Percentiles rank a stretch among this genome's conserved stretches.
Conservation (phyloP, 352 stramenopile species). For the Pythium apleroticum region DNA sequence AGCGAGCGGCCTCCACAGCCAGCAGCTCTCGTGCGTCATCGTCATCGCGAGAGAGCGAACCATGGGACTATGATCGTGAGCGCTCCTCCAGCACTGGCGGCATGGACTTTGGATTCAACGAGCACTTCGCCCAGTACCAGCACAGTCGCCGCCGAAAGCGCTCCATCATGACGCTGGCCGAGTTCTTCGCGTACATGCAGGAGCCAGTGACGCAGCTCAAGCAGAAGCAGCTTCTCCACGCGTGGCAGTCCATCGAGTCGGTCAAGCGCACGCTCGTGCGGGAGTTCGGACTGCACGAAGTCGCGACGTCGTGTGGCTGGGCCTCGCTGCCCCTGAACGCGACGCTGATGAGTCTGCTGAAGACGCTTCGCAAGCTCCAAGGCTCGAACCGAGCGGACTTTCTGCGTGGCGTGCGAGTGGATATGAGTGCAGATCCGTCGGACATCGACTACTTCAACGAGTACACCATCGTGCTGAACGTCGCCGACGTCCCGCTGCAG, state of each 20-base stretch:
- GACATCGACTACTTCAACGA: constrained; percentile 62
- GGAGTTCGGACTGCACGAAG: constrained; percentile 49
- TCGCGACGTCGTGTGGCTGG: constrained; percentile 57
- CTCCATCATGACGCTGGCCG: constrained; percentile 37
- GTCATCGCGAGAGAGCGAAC: background rate
- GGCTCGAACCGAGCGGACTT: background rate
- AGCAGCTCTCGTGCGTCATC: background rate
- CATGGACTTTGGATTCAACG: constrained; percentile 53
- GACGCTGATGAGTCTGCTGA: constrained; percentile 55
- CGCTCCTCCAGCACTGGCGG: constrained; percentile 3
- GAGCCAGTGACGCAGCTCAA: constrained; percentile 34
- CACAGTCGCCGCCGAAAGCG: constrained; percentile 19
- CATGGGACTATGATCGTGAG: constrained; percentile 17
- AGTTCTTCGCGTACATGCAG: constrained; percentile 42
- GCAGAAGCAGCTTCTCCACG: constrained; percentile 41
- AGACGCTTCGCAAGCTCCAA: constrained; percentile 49
- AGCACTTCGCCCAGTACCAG: constrained; percentile 37
- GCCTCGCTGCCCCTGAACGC: constrained; percentile 60
- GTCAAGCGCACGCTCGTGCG: constrained; percentile 45
- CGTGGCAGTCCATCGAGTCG: constrained; percentile 60
- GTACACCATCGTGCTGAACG: constrained; percentile 54
- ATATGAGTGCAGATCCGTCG: constrained; percentile 40
- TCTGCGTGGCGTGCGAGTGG: constrained; percentile 34
- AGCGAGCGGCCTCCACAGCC: background rate
- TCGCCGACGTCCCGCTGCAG: constrained; percentile 59